phyloP scores from a whole-genome alignment of 225 moss, liverwort and hornwort species.

The Climacium dendroides region DNA sequence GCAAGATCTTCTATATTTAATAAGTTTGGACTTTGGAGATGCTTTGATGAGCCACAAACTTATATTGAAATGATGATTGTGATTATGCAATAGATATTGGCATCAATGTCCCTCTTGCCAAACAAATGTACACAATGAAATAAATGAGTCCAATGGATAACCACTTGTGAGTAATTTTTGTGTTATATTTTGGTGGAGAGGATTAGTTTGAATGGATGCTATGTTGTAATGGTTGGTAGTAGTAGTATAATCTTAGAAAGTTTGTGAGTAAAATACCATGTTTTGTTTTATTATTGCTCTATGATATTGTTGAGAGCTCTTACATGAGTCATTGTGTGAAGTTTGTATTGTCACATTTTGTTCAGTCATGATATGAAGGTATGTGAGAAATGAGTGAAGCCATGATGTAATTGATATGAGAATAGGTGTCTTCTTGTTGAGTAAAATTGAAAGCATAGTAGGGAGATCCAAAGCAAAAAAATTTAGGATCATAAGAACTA shows the following conservation, averaged over 20 bases:
- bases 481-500: background rate
- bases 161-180: too few relatives aligned
- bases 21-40: background rate
- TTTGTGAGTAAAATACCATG: background rate
- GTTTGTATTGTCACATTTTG: background rate
- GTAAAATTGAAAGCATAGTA: background rate
- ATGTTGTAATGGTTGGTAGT: background rate
- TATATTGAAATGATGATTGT: background rate
- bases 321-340: background rate
- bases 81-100: background rate
- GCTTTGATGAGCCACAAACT: background rate
- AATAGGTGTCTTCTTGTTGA: background rate
- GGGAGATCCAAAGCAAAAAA: background rate
- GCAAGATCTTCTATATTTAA: too few relatives aligned
- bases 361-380: background rate
- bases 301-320: background rate
- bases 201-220: background rate
- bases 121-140: too few relatives aligned
- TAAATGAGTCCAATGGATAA: background rate
- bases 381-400: background rate
- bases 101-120: background rate
- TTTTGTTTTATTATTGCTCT: background rate
- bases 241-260: too few relatives aligned
- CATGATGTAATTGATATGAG: background rate
- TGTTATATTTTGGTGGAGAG: background rate